Base-by-base conservation (phyloP, 768 basidiomycete genomes). In the Dendrothele bispora region DNA sequence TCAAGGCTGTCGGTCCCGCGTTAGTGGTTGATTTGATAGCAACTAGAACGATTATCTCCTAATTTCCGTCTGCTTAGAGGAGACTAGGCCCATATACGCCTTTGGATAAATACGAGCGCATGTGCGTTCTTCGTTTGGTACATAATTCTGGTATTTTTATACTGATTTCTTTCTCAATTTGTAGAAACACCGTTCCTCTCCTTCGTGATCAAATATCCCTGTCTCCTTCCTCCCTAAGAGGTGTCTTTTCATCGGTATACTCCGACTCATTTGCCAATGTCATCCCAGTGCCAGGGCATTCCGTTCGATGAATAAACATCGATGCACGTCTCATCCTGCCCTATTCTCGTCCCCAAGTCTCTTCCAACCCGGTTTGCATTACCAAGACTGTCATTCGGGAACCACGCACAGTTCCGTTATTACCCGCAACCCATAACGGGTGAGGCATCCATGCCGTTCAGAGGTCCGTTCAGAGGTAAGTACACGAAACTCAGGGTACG, bases 401-500 rank as follows among this genome's bases (percentile, higher is more conserved):
- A 25, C 57, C 57, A 7, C 49, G 57, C 15, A 50, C 63, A 4
- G 56, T 66, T 28, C 49, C 58, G 25, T 54, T 57, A 35, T 67
- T 70, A 25, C 58, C 60, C 1, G 68, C 69, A 4, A 65, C 69
- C 1, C 60, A 60, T 48, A 35, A 47, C 32, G 63, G 69, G 22
- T 22, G 54, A 6, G 61, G 53, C 34, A 59, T 67, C 38, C 54
- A 56, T 51, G n/a, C n/a, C n/a, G n/a, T n/a, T n/a, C n/a, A n/a
- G n/a, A n/a, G 47, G 34, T 1, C 61, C 61, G 37, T 69, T 65
- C 56, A 41, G 42, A 32, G 68, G 68, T 55, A 66, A 67, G 45
- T 68, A 64, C 54, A 66, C 68, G 7, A 69, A 69, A 53, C 60
- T 69, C 26, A 55, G 60, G 35, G 56, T 69, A n/a, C 68, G 68